Conservation (phyloP, 2,329 filamentous ascomycete species). For the Exserohilum turcica region DNA sequence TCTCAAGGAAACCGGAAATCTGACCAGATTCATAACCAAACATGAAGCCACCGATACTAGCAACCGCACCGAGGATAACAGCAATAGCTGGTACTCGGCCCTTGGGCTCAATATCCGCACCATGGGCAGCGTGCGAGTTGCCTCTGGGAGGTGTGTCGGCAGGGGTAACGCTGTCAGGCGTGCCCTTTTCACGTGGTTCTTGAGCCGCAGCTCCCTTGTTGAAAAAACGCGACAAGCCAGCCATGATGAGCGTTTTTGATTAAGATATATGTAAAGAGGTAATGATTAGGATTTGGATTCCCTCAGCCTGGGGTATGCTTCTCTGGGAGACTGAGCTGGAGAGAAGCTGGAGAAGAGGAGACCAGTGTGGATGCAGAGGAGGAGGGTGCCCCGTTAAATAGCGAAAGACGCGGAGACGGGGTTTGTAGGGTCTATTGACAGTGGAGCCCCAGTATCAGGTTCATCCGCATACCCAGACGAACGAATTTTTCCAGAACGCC, state of each 20-base stretch:
- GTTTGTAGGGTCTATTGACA: slow-evolving; percentile 18
- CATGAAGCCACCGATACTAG: slow-evolving; percentile 46
- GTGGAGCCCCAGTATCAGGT: slow-evolving; percentile 31
- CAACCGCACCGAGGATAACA: slow-evolving; percentile 37
- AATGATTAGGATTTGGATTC: slow-evolving; percentile 5
- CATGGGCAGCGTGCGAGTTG: slow-evolving; percentile 21
- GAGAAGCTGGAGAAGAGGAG: slow-evolving; percentile 24
- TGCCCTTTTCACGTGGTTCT: slow-evolving; percentile 31
- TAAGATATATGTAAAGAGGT: slow-evolving; percentile 1
- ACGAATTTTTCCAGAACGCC: slow-evolving; percentile 20
- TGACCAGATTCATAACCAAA: slow-evolving; percentile 34
- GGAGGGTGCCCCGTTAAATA: slow-evolving; percentile 26
- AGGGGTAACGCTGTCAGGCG: slow-evolving; percentile 31
- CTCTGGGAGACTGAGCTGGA: slow-evolving; percentile 16
- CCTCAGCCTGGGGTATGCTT: slow-evolving; percentile 9
- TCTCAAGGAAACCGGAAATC: slow-evolving; percentile 39
- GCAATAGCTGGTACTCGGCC: slow-evolving; percentile 36
- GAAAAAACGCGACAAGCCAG: slow-evolving; percentile 32
- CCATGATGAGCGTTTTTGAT: slow-evolving; percentile 8
- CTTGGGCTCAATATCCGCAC: slow-evolving; percentile 19
- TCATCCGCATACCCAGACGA: slow-evolving; percentile 20
- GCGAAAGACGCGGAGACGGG: slow-evolving; percentile 22
- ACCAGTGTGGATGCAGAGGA: slow-evolving; percentile 27
- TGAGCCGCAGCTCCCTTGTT: slow-evolving; percentile 16
- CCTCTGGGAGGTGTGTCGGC: slow-evolving; percentile 32